These are phyloP conservation scores for Nicotiana paniculata DNA, from an alignment of 257 asterid species.

Conservation along the genomic window DNA sequence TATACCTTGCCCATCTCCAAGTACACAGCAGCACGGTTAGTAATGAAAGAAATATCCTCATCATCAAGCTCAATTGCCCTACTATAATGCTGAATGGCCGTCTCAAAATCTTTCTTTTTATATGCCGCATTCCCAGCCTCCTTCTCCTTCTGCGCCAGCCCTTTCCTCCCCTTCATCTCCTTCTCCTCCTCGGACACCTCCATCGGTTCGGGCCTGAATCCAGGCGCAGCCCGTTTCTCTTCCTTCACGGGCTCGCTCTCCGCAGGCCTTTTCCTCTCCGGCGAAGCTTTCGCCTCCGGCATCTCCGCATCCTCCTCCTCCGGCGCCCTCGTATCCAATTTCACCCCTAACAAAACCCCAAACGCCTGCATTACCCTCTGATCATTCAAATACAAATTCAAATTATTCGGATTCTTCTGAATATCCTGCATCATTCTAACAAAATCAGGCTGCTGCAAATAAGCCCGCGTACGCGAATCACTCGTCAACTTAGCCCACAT, in stretches of 20 bases:
- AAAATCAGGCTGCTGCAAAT: constrained; percentile 67
- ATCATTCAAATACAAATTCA: constrained; percentile 65
- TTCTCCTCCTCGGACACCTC: constrained; percentile 44
- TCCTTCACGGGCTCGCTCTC: constrained; percentile 41
- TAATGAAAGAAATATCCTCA: constrained; percentile 71
- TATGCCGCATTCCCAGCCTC: constrained; percentile 83
- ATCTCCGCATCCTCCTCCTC: constrained; percentile 45
- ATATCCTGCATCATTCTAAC: constrained; percentile 76
- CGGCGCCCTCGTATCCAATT: constrained; percentile 41
- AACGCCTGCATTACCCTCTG: constrained; percentile 80
- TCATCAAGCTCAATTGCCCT: constrained; percentile 69
- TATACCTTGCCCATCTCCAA: constrained; percentile 87
- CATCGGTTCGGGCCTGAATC: constrained; percentile 34
- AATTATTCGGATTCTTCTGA: constrained; percentile 58
- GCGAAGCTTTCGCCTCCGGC: constrained; percentile 40
- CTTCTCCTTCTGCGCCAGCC: constrained; percentile 62
- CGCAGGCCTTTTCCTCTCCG: constrained; percentile 44
- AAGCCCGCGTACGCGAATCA: constrained; percentile 55
- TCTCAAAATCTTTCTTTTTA: constrained; percentile 84
- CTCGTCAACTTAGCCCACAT: constrained; percentile 75
- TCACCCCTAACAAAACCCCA: constrained; percentile 61
- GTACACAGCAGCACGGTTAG: constrained; percentile 91
- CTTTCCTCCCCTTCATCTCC: constrained; percentile 45
- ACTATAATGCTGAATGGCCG: constrained; percentile 61
- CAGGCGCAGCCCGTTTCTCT: constrained; percentile 44